Base-by-base conservation (phyloP, 768 basidiomycete genomes). In the Botryobasidium botryosum region DNA sequence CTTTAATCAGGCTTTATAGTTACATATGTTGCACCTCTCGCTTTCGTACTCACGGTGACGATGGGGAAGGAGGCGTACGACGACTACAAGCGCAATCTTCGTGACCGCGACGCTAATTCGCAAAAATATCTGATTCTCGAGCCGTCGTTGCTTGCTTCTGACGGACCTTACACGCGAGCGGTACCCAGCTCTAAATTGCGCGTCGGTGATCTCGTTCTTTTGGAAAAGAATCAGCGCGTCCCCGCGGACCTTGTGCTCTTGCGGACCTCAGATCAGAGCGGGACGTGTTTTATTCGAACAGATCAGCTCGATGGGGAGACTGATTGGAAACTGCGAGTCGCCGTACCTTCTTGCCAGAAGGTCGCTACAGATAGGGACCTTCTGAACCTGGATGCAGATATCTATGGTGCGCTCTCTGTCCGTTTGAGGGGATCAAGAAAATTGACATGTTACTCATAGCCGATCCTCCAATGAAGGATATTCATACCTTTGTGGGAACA, bases 41-140 rank as follows among this genome's bases (percentile, higher is more conserved):
- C 86, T 1, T 96, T 99, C 55, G 94, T 99, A 2, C 69, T 99
- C 1, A 74, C 66, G 49, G 84, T 99, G 4, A 97, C 94, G 2
- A 91, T 97, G 74, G 92, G 92, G 18, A 99, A 99, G 60, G 94
- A 99, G 62, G 94, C 94, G 2, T 92, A 88, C 56, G 94, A 99
- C 59, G 92, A 99, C 64, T 96, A 94, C 68, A 82, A 87, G 56
- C 85, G 92, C 21, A 71, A 91, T 55, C 72, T 79, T 6, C 78
- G 94, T 39, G 94, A 97, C 61, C 71, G 75, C 33, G 88, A 96
- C 60, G 90, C 94, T 45, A 99, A 99, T 58, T 94, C 90, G 0
- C 79, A 85, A 48, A 79, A 78, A 52, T 97, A 96, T 59, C 72
- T 83, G 45, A 70, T 84, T 44, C 69, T 96, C n/a, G 74, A 79